Conservation (phyloP, 2,329 filamentous ascomycete genomes). For the Mycocentrospora acerina region DNA sequence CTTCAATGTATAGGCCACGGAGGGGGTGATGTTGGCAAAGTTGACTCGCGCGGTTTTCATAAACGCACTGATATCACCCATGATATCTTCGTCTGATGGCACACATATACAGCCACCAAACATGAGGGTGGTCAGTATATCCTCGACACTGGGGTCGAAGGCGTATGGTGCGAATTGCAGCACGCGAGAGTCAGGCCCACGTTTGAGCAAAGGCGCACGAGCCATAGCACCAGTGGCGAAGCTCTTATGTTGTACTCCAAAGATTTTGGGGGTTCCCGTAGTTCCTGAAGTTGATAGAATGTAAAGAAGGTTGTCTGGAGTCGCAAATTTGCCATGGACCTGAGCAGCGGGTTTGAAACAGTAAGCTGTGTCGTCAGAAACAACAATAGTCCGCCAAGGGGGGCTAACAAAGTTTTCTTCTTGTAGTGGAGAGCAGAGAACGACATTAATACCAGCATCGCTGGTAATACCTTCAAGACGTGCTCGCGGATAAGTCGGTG, state of each 20-base stretch:
- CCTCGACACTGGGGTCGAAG: constrained; percentile 42
- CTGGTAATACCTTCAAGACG: constrained; percentile 21
- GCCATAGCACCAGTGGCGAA: constrained; percentile 22
- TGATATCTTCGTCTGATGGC: no score
- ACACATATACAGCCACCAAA: no score
- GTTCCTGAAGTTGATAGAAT: constrained; percentile 26
- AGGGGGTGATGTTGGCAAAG: constrained; percentile 46
- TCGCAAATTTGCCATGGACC: neutral
- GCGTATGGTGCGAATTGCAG: constrained; percentile 35
- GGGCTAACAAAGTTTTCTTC: constrained; percentile 7
- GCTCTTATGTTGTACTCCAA: constrained; percentile 25
- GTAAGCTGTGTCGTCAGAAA: constrained; percentile 10
- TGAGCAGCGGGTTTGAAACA: constrained; percentile 10
- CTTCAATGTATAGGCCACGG: constrained; percentile 22
- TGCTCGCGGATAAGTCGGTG: constrained; percentile 18
- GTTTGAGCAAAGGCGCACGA: constrained; percentile 22
- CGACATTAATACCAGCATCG: constrained; percentile 14
- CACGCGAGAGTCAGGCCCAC: constrained; percentile 19
- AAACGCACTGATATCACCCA: no score
- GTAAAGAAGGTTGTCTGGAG: constrained; percentile 19
- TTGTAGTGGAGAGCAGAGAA: constrained; percentile 22
- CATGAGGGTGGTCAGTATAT: no score
- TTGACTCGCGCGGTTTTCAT: constrained; percentile 25
- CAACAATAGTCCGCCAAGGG: constrained; percentile 11
- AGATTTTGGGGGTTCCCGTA: constrained; percentile 27